These are phyloP conservation scores for Selaginella moellendorffii DNA, from an alignment of 75 land plant species.

Conservation along the genomic window DNA sequence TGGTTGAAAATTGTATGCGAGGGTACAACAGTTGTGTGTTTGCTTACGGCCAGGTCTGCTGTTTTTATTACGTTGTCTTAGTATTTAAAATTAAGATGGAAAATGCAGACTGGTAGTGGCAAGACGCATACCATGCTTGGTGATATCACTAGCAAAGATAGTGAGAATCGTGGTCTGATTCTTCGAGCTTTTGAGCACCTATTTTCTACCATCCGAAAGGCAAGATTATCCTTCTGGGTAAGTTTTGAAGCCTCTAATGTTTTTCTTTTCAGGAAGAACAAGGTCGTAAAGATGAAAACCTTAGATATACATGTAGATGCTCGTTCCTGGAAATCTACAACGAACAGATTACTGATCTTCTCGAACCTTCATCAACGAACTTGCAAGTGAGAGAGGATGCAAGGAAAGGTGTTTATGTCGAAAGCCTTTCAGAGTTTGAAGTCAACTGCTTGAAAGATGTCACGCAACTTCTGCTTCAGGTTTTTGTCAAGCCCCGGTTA, in stretches of 20 bases:
- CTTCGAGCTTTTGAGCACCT: conserved; percentile 90
- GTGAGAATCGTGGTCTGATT: conserved; percentile 79
- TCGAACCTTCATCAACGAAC: conserved; percentile 37
- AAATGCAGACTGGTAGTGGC: conserved; percentile 85
- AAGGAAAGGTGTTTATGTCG: conserved; percentile 80
- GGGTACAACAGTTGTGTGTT: conserved; percentile 99
- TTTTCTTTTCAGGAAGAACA: conserved; percentile 25
- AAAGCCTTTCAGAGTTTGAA: conserved; percentile 72
- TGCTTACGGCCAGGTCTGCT: conserved; percentile 94
- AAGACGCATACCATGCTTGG: conserved; percentile 98
- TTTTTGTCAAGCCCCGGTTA: too few relatives aligned
- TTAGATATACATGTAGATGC: conserved; percentile 37
- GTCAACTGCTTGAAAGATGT: conserved; percentile 19
- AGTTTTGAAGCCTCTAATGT: not conserved
- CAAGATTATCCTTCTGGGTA: conserved; percentile 16
- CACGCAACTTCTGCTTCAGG: not conserved
- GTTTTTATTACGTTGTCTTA: not conserved
- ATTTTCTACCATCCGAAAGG: conserved; percentile 75
- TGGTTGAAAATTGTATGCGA: conserved; percentile 93
- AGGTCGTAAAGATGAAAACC: conserved; percentile 17
- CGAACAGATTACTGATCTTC: conserved; percentile 39
- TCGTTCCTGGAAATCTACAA: conserved; percentile 40
- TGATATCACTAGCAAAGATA: conserved; percentile 39
- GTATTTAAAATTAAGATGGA: not conserved
- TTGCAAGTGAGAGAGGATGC: conserved; percentile 39